Evolutionary conservation across 305 asterid genomes (phyloP), one percentile per base, ranked within the genome.

Genomic region (Salvia sclarea): DNA sequence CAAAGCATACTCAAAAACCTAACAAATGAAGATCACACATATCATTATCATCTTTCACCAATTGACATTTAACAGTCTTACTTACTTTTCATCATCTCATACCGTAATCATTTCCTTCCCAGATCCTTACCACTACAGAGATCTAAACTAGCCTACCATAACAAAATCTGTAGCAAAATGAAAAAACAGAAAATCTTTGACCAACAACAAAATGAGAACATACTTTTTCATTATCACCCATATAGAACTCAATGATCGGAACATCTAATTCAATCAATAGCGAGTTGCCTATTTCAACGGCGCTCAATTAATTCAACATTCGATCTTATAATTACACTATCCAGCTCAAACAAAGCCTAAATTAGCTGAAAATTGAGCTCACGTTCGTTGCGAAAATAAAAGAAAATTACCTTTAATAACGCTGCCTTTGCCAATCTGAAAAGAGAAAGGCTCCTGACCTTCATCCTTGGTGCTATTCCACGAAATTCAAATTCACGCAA

Each of bases 401-500:
- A 18, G 4, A 45, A 31, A 44, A 35, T 14, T 80, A 93, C 98
- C 98, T 89, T 86, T 91, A 63, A 94, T 91, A 65, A 94, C 98
- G 61, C 72, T 83, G 67, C 96, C 97, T 66, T 73, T 77, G 49
- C 98, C 97, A 75, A 94, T 81, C 79, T 83, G 80, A 79, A 94
- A 94, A 40, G 91, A 0, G 80, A 94, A 94, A 25, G 97, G 98
- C 86, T 74, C 14, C 87, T 94, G 97, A 49, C 93, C 96, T 33
- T 85, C 81, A 84, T 94, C 97, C 92, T 94, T 94, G 68, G 98
- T 94, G 88, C 98, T 93, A 79, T 74, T 17, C 28, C 38, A 66
- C 55, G 40, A 31, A 60, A 54, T 21, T 13, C 5, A 77, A 47
- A 73, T 68, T 73, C 70, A 66, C 52, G 13, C 58, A 49, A 33